Conservation (phyloP, 129 eudicot genomes). For the Daucus carota region DH1_v3.0 NC_030385.2:7769501-7770000, state of each 20-base stretch:
- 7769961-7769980: constrained; percentile 39
- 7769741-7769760: background rate
- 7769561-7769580: no score
- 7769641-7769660: no score
- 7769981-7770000: background rate
- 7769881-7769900: constrained; percentile 13
- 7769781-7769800: background rate
- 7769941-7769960: constrained; percentile 72
- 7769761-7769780: background rate
- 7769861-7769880: constrained; percentile 28
- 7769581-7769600: no score
- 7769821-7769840: constrained; percentile 1
- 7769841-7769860: constrained; percentile 12
- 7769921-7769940: constrained; percentile 77
- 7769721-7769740: background rate
- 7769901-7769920: constrained; percentile 62
- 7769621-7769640: no score
- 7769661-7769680: background rate
- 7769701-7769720: background rate
- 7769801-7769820: background rate
- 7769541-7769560: no score
- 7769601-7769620: no score
- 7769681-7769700: background rate
- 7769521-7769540: no score
- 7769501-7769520: no score